These are phyloP conservation scores for Apiotrichum domesticum DNA, from an alignment of 1,284 basidiomycete genomes.

Conservation along the genomic window DNA sequence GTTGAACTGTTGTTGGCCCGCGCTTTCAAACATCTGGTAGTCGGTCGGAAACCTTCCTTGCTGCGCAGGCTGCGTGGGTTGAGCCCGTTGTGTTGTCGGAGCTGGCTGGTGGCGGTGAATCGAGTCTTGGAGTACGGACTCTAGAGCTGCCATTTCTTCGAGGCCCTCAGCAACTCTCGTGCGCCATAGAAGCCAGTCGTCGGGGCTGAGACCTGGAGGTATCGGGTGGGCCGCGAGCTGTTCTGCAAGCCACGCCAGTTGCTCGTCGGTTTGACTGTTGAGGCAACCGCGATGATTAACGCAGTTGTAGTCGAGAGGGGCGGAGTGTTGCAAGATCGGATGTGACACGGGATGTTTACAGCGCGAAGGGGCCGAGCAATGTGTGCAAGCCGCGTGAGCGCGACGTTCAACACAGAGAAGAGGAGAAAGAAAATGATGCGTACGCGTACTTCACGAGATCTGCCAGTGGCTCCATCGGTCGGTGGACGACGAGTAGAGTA, in stretches of 20 bases:
- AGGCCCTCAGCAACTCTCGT: conserved; percentile 21
- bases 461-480: conserved; percentile 10
- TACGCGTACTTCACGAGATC: conserved; percentile 16
- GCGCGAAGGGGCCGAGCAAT: not conserved
- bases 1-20: not conserved
- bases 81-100: no score
- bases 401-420: not conserved
- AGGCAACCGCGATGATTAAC: not conserved
- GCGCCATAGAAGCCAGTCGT: conserved; percentile 28
- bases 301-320: no score
- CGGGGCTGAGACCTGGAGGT: conserved; percentile 12
- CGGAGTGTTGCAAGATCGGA: not conserved
- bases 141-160: conserved; percentile 18
- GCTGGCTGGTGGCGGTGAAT: not conserved
- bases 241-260: conserved; percentile 23
- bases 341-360: no score
- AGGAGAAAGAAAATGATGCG: conserved; percentile 10
- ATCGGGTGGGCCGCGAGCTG: conserved; percentile 19
- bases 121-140: not conserved
- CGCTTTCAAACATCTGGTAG: not conserved
- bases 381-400: conserved; percentile 6
- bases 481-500: not conserved
- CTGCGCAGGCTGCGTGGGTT: not conserved
- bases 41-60: not conserved
- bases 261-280: conserved; percentile 11